A percentile compares a stretch with the other conserved stretches of the same genome.
These are phyloP conservation scores for Mycena metata DNA, from an alignment of 768 basidiomycete genomes.

Conservation along the genomic window DNA sequence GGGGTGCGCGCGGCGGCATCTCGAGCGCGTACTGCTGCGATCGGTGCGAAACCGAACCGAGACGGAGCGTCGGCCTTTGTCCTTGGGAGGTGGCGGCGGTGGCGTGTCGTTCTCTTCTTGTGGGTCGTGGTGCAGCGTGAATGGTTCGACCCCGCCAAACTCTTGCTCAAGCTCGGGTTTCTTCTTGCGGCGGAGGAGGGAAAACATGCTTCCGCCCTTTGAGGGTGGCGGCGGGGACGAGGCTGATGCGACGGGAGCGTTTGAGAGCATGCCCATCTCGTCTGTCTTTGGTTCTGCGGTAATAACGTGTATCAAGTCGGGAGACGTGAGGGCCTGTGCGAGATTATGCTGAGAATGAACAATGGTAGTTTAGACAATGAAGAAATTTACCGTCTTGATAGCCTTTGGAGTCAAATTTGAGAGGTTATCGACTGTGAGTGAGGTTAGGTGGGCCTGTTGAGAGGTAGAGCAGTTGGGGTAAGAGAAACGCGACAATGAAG, in stretches of 20 bases:
- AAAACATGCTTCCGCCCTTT: slow-evolving; percentile 44
- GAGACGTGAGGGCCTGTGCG: slow-evolving; percentile 34
- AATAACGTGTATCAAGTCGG: slow-evolving; percentile 38
- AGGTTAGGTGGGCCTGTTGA: slow-evolving; percentile 58
- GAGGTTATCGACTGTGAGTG: slow-evolving; percentile 60
- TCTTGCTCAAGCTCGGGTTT: slow-evolving; percentile 46
- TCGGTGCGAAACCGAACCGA: slow-evolving; percentile 19
- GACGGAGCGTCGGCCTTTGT: slow-evolving; percentile 45
- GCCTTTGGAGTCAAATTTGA: slow-evolving; percentile 58
- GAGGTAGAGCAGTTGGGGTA: slow-evolving; percentile 21
- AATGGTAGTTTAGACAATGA: background rate
- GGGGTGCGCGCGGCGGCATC: slow-evolving; percentile 27
- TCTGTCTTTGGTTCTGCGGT: slow-evolving; percentile 25
- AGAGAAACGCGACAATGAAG: slow-evolving; percentile 9
- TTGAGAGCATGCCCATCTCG: slow-evolving; percentile 25
- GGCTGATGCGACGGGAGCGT: slow-evolving; percentile 6
- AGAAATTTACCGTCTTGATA: slow-evolving; percentile 38
- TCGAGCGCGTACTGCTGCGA: slow-evolving; percentile 17
- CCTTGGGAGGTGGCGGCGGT: slow-evolving; percentile 64
- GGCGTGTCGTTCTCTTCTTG: slow-evolving; percentile 40
- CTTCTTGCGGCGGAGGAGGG: slow-evolving; percentile 58
- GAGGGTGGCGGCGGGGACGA: slow-evolving; percentile 31
- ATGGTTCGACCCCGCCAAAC: slow-evolving; percentile 31
- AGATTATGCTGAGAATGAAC: slow-evolving; percentile 7
- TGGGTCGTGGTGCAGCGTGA: slow-evolving; percentile 36